Percentiles rank a stretch among this genome's conserved stretches.
Conservation (phyloP, 768 basidiomycete genomes). For the Kwoniella heveanensis region DNA sequence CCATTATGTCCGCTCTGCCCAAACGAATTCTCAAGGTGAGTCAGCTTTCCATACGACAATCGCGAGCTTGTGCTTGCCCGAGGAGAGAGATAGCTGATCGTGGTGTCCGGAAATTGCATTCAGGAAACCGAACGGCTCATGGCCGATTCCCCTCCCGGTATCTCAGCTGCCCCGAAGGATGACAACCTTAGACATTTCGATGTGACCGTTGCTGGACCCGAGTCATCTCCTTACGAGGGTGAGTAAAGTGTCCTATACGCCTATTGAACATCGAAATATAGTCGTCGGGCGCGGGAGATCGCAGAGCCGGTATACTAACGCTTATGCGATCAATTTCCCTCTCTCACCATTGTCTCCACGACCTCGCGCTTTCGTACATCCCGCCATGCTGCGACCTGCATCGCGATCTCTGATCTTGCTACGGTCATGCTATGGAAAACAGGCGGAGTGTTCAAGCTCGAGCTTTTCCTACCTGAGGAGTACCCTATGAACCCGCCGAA, state of each 20-base stretch:
- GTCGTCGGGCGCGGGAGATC: too few species aligned
- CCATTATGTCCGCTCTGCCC: constrained; percentile 49
- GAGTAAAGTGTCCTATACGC: too few species aligned
- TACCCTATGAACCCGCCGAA: constrained; percentile 99
- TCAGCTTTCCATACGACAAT: too few species aligned
- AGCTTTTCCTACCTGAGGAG: constrained; percentile 96
- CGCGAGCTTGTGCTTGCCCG: too few species aligned
- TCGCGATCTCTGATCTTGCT: too few species aligned
- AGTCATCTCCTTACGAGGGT: constrained; percentile 89
- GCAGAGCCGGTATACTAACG: too few species aligned
- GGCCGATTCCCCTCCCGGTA: constrained; percentile 95
- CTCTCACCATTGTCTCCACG: too few species aligned
- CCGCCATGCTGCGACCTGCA: too few species aligned
- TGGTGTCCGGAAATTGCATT: neutral
- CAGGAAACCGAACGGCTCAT: constrained; percentile 97
- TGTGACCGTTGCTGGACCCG: constrained; percentile 93
- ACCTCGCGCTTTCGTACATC: too few species aligned
- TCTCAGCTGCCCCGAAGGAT: constrained; percentile 90
- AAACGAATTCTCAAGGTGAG: constrained; percentile 56
- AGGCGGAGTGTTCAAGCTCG: constrained; percentile 94
- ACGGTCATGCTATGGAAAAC: constrained; percentile 5
- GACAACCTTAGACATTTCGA: constrained; percentile 99
- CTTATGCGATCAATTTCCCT: too few species aligned
- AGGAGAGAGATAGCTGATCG: too few species aligned
- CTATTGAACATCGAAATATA: too few species aligned